Percentiles rank a stretch among this genome's conserved stretches.
These are phyloP conservation scores for Cladosporium sp. DNA, from an alignment of 2,329 filamentous ascomycete genomes.

Conservation along the genomic window DNA sequence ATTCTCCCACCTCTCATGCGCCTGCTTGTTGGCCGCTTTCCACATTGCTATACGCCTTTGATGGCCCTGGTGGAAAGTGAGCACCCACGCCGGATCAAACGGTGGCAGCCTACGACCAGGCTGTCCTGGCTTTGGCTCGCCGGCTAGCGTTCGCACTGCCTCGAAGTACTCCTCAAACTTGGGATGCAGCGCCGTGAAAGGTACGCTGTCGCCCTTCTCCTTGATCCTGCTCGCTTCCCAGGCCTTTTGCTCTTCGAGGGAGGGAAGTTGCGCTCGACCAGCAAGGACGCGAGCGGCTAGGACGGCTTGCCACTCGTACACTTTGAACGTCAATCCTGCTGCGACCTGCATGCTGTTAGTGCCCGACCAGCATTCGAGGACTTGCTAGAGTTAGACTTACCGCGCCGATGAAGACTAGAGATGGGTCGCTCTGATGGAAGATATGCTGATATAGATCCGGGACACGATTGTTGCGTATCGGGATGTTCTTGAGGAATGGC, in stretches of 20 bases:
- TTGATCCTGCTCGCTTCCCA: constrained; percentile 57
- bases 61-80: background rate
- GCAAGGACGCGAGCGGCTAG: constrained; percentile 56
- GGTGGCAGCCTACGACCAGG: background rate
- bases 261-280: constrained; percentile 49
- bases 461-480: constrained; percentile 51
- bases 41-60: background rate
- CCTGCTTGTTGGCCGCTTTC: background rate
- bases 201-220: constrained; percentile 51
- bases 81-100: background rate
- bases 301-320: constrained; percentile 66
- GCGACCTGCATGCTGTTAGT: constrained; percentile 25
- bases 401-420: constrained; percentile 55
- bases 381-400: constrained; percentile 28
- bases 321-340: constrained; percentile 60
- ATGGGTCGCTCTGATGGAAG: constrained; percentile 51
- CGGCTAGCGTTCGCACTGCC: constrained; percentile 46
- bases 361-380: background rate
- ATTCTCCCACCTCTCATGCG: background rate
- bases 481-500: constrained; percentile 53
- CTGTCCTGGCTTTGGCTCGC: constrained; percentile 29
- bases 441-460: constrained; percentile 55
- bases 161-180: constrained; percentile 65
- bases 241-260: constrained; percentile 42
- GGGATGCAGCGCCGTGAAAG: constrained; percentile 55